Evolutionary conservation across 179 eudicot genomes (phyloP).

Genomic region (Vitellaria paradoxa): DNA sequence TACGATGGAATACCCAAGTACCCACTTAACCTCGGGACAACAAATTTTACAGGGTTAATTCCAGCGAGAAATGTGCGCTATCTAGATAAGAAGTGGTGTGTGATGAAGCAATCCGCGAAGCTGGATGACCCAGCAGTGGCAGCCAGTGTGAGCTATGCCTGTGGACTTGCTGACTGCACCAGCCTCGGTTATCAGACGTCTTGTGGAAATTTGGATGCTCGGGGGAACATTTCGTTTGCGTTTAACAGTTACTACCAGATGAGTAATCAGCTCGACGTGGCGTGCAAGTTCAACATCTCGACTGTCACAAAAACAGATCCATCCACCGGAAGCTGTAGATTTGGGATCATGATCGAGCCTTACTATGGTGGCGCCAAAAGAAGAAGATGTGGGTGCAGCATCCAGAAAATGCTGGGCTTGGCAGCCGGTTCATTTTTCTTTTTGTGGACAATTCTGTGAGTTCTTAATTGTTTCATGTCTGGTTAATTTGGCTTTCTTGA

Average conservation of each 20-base stretch:
- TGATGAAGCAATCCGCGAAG: conserved; percentile 53
- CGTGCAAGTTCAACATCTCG: conserved; percentile 71
- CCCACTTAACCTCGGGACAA: conserved; percentile 56
- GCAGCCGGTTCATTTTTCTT: conserved; percentile 13
- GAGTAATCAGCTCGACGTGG: conserved; percentile 68
- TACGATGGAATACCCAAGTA: conserved; percentile 74
- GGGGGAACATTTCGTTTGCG: conserved; percentile 72
- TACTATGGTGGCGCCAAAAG: conserved; percentile 34
- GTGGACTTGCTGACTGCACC: conserved; percentile 77
- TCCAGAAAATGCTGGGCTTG: conserved; percentile 9
- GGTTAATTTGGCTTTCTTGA: no score
- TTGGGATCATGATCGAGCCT: conserved; percentile 63
- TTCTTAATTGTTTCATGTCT: neutral
- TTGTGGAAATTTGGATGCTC: conserved; percentile 59
- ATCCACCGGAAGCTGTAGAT: conserved; percentile 53
- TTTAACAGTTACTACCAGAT: conserved; percentile 82
- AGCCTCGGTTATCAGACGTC: conserved; percentile 77
- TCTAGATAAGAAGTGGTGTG: conserved; percentile 72
- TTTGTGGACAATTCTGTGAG: conserved; percentile 25
- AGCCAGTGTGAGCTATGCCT: conserved; percentile 74
- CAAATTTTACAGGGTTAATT: conserved; percentile 28
- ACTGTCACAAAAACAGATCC: conserved; percentile 67
- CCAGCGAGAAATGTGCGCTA: conserved; percentile 53
- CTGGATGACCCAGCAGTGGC: conserved; percentile 61
- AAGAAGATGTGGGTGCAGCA: conserved; percentile 5